Conservation (phyloP, 805 yeast species). For the Yarrowia sp. region DNA sequence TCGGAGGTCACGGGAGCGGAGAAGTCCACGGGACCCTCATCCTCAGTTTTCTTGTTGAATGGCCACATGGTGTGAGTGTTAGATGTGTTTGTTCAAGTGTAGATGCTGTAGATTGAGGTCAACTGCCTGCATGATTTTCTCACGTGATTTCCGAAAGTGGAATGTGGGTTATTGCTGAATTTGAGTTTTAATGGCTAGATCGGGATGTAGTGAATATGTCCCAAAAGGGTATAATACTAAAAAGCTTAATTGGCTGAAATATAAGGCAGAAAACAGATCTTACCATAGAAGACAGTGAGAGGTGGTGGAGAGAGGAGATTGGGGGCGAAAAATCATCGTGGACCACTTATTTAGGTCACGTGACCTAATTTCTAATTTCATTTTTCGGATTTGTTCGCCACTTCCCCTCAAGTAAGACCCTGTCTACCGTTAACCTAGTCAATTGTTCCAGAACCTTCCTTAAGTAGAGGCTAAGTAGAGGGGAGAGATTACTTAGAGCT, state of each 20-base stretch:
- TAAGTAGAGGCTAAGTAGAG: neutral
- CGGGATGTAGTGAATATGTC: too few relatives aligned
- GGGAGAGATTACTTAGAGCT: neutral
- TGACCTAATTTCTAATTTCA: too few relatives aligned
- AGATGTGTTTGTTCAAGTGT: neutral
- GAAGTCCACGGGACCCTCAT: conserved; percentile 24
- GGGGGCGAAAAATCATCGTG: too few relatives aligned
- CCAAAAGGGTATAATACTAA: neutral
- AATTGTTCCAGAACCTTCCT: conserved; percentile 29
- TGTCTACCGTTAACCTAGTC: neutral
- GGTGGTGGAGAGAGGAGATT: too few relatives aligned
- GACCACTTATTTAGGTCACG: too few relatives aligned
- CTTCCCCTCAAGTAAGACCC: neutral
- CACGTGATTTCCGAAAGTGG: neutral
- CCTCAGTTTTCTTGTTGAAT: conserved; percentile 9
- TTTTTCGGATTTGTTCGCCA: too few relatives aligned
- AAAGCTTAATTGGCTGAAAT: neutral
- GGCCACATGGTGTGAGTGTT: conserved; percentile 20
- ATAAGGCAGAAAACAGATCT: too few relatives aligned
- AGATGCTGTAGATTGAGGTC: conserved; percentile 18
- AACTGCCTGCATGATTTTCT: conserved; percentile 21
- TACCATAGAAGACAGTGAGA: too few relatives aligned
- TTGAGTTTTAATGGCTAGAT: neutral
- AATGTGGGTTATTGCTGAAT: too few relatives aligned
- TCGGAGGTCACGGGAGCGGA: conserved; percentile 8